A percentile compares a stretch with the other conserved stretches of the same genome.
These are phyloP conservation scores for Agaricales sp. DNA, from an alignment of 1,284 basidiomycete species.

Conservation along the genomic window DNA sequence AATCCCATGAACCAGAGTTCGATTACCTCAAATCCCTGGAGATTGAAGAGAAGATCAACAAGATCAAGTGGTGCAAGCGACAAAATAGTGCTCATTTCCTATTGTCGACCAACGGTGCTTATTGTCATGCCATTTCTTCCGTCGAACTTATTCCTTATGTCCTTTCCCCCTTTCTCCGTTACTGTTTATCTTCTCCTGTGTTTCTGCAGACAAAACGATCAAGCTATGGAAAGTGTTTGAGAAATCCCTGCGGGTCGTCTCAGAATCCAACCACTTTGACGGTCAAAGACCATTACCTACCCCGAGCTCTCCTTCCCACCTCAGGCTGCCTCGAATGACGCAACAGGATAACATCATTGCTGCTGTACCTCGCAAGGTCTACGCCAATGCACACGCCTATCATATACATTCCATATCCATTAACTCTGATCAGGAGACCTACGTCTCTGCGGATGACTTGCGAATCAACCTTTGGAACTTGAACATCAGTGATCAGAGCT, in stretches of 20 bases:
- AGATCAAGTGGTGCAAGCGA: conserved; percentile 99
- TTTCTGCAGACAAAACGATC: conserved; percentile 89
- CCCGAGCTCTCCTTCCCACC: conserved; percentile 42
- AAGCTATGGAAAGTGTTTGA: conserved; percentile 99
- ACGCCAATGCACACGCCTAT: conserved; percentile 98
- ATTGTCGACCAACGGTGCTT: conserved; percentile 88
- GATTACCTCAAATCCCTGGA: conserved; percentile 99
- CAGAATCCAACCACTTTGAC: conserved; percentile 92
- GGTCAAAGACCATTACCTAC: conserved; percentile 59
- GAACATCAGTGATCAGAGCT: conserved; percentile 97
- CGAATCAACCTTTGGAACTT: conserved; percentile 98
- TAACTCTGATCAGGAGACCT: conserved; percentile 99
- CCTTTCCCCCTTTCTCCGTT: conserved; percentile 3
- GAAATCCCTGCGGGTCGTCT: conserved; percentile 92
- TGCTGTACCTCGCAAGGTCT: conserved; percentile 96
- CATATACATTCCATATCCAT: conserved; percentile 99
- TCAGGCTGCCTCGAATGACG: conserved; percentile 83
- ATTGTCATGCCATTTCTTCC: neutral
- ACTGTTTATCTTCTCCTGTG: conserved; percentile 6
- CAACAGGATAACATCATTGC: conserved; percentile 98
- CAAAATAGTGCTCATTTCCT: conserved; percentile 98
- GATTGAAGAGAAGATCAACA: conserved; percentile 99
- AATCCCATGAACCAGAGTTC: conserved; percentile 99
- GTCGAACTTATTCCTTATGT: conserved; percentile 5
- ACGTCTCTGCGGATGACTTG: conserved; percentile 96